Evolutionary conservation across 2,329 filamentous ascomycete species (phyloP).

Genomic region (Sordariomycetes sp.): DNA sequence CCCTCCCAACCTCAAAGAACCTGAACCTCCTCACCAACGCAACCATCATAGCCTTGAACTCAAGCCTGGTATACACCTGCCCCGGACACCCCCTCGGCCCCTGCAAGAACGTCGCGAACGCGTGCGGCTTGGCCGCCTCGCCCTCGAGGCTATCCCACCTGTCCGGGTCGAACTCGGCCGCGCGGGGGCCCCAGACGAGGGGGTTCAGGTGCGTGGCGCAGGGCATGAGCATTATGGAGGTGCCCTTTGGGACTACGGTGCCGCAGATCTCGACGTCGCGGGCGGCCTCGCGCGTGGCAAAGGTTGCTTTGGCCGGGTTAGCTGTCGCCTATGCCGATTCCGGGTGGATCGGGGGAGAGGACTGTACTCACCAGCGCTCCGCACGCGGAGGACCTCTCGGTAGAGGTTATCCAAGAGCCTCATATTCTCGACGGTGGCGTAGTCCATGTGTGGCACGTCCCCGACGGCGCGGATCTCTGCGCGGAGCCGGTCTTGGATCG

Average conservation of each 20-base stretch:
- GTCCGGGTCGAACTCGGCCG: slow-evolving; percentile 19
- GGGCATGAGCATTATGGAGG: slow-evolving; percentile 19
- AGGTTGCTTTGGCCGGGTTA: slow-evolving; percentile 12
- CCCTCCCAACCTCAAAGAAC: slow-evolving; percentile 11
- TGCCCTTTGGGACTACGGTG: slow-evolving; percentile 19
- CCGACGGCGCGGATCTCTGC: slow-evolving; percentile 18
- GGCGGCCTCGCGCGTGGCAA: slow-evolving; percentile 16
- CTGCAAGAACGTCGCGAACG: slow-evolving; percentile 21
- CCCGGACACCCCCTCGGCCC: slow-evolving; percentile 24
- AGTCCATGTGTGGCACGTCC: slow-evolving; percentile 6
- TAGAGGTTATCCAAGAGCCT: slow-evolving; percentile 25
- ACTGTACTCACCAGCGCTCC: slow-evolving; percentile 18
- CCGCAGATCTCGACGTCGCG: slow-evolving; percentile 19
- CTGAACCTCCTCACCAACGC: slow-evolving; percentile 17
- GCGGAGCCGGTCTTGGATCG: slow-evolving; percentile 22
- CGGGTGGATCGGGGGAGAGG: background rate
- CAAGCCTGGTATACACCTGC: slow-evolving; percentile 18
- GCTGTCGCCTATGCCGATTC: slow-evolving; percentile 1
- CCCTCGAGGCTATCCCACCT: slow-evolving; percentile 19
- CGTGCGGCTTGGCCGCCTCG: slow-evolving; percentile 13
- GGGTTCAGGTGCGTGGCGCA: slow-evolving; percentile 20
- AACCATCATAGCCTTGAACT: slow-evolving; percentile 21
- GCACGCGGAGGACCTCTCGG: slow-evolving; percentile 27
- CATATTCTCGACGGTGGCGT: slow-evolving; percentile 16
- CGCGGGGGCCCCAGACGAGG: slow-evolving; percentile 21